These are phyloP conservation scores for Akanthomyces uredinophilus DNA, from an alignment of 2,329 filamentous ascomycete genomes.

Conservation along the genomic window DNA sequence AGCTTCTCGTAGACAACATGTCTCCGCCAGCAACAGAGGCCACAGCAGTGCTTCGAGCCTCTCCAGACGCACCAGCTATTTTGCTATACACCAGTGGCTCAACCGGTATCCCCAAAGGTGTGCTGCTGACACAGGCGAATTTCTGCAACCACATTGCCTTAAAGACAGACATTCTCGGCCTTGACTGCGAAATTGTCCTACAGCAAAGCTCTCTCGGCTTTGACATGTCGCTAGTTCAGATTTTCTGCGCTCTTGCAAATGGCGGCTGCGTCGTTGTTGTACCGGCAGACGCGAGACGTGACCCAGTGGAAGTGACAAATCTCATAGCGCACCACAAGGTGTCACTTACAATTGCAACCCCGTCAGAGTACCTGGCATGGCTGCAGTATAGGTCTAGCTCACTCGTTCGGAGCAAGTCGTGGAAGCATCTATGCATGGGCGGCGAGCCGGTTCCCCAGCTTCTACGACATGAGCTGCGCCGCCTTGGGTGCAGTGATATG, in stretches of 20 bases:
- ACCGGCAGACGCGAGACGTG: conserved; percentile 23
- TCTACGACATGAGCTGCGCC: conserved; percentile 10
- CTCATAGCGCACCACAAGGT: conserved; percentile 28
- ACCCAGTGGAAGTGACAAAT: conserved; percentile 27
- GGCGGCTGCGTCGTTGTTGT: conserved; percentile 33
- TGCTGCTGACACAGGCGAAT: conserved; percentile 26
- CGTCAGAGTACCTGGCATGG: conserved; percentile 32
- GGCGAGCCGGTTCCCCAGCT: conserved; percentile 19
- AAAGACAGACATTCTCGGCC: conserved; percentile 15
- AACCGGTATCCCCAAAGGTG: conserved; percentile 36
- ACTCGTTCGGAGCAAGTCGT: background rate
- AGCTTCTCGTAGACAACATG: background rate
- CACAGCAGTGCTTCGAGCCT: background rate
- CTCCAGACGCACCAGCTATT: conserved; percentile 15
- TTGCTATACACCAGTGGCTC: conserved; percentile 30
- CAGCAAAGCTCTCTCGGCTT: conserved; percentile 35
- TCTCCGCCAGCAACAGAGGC: background rate
- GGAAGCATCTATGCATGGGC: conserved; percentile 13
- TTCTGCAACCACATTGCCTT: conserved; percentile 25
- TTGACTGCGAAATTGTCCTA: conserved; percentile 22
- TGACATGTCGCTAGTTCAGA: conserved; percentile 33
- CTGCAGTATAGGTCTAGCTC: conserved; percentile 15
- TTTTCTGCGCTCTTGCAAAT: conserved; percentile 27
- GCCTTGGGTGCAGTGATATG: conserved; percentile 2
- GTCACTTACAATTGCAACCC: conserved; percentile 29